Base-by-base conservation (phyloP, 257 asterid genomes). In the Petrea volubilis region DNA sequence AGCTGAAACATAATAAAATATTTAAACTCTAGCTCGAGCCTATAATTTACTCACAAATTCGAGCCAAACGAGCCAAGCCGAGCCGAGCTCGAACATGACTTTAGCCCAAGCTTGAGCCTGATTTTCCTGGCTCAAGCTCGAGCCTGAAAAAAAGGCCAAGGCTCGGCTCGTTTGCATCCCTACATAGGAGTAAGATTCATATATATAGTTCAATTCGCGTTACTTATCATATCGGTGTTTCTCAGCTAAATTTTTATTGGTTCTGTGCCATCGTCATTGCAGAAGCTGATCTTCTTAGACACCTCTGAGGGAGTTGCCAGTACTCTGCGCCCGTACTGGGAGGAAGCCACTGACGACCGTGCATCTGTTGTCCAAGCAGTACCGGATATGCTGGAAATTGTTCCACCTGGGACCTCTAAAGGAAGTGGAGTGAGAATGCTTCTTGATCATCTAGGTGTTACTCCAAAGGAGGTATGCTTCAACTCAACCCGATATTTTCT, bases 361-460 rank as follows among this genome's bases (percentile, higher is more conserved):
- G 99, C 96, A 31, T 86, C 96, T 64, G 96, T 95, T 60, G 97
- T 95, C 77, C 99, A 95, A 85, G 99, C 99, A 70, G 84, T 79
- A 66, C 84, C 95, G 0, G 98, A 95, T 82, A 92, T 95, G 84
- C 98, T 95, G 68, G 99, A 95, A 79, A 84, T 95, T 78, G 97
- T 95, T 71, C 98, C 99, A 58, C 83, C 83, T 28, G 96, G 95
- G 41, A 83, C 98, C 53, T 94, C 99, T 3, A 95, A 95, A 76
- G 99, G 99, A 74, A 81, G 75, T 44, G 96, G 98, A 74, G 95
- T 95, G 47, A 83, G 75, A 79, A 71, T 88, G 77, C 97, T 95
- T 79, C 96, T 94, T 46, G 91, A 91, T 80, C 99, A 95, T 84
- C 78, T 95, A 24, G 96, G 96, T 68, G 92, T 84, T 74, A 75